Evolutionary conservation across 2,329 filamentous ascomycete species (phyloP).

Genomic region (Claviceps monticola): DNA sequence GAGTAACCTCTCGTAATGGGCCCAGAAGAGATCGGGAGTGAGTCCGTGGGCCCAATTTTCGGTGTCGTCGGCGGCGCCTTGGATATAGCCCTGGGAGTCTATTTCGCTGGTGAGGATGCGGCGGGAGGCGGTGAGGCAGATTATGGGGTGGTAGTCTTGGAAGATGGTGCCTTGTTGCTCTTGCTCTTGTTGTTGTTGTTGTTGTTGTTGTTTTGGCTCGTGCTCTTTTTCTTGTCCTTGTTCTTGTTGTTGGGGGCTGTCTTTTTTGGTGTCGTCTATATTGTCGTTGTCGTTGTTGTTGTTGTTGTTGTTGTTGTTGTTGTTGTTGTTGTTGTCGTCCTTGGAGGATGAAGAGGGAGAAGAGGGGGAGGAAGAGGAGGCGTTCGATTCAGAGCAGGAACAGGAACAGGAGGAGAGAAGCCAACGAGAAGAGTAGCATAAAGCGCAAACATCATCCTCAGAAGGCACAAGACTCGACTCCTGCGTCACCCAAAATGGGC

Average conservation of each 20-base stretch:
- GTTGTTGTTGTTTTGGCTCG: too few relatives aligned
- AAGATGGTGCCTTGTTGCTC: conserved; percentile 23
- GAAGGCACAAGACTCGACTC: conserved; percentile 33
- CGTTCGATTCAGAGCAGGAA: too few relatives aligned
- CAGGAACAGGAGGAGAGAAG: too few relatives aligned
- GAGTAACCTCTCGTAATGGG: conserved; percentile 46
- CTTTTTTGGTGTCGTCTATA: neutral
- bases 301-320: neutral
- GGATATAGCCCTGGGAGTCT: conserved; percentile 60
- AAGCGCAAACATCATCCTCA: neutral
- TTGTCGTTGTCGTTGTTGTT: neutral
- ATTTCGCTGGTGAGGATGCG: conserved; percentile 53
- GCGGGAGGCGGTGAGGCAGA: conserved; percentile 76
- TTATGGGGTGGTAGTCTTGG: conserved; percentile 51
- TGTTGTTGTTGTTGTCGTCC: neutral
- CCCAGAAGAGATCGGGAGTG: conserved; percentile 71
- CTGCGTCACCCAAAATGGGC: conserved; percentile 68
- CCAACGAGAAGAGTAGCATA: too few relatives aligned
- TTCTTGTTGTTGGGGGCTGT: too few relatives aligned
- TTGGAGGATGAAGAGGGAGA: too few relatives aligned
- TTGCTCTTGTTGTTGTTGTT: too few relatives aligned
- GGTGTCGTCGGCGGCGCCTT: conserved; percentile 87
- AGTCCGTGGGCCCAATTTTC: conserved; percentile 84
- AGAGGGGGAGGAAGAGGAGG: too few relatives aligned
- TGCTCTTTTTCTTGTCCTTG: too few relatives aligned